Base-by-base conservation (phyloP, 2,329 filamentous ascomycete species). In the Trichoderma endophyticum region DNA sequence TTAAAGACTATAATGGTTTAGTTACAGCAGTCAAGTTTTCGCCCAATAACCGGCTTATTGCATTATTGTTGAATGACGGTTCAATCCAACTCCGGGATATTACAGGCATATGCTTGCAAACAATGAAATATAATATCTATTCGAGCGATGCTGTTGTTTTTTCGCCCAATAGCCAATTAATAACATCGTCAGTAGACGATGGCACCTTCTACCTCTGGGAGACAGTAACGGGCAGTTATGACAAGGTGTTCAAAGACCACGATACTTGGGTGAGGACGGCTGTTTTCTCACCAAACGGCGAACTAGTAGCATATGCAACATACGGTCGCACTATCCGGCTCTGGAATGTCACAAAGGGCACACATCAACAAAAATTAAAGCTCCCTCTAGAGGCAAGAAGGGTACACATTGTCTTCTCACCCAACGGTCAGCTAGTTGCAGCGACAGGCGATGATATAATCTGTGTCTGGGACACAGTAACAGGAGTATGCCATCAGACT, bases 381-480 rank as follows among this genome's bases (percentile, higher is more conserved):
- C 1, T 36, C 34, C 32, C 32, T 34, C 8, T 4, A 4, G 9
- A 4, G n/a, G n/a, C n/a, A n/a, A n/a, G n/a, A n/a, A n/a, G n/a
- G n/a, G n/a, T 2, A 6, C 1, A 36, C 30, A 12, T 36, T 36
- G 34, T 36, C 34, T 36, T 36, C 36, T 43, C 36, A 3, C 15
- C 36, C 36, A 18, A 43, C 6, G 2, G 2, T 8, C 36, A 43
- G 36, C 36, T 43, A 43, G 36, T 43, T 43, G 36, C 36, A 18
- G 6, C 15, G 5, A 1, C 15, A 18, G 0, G 15, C 15, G 0
- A 43, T 8, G 2, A 3, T 43, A 1, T 43, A 43, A 43, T 43
- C 15, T 1, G 6, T 43, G 36, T 43, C 36, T 43, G 36, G 36
- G 36, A 43, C 2, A 43, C 36, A 18, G 36, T 3, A 18, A 43